A percentile compares a stretch with the other conserved stretches of the same genome.
Evolutionary conservation across 2,329 filamentous ascomycete genomes (phyloP).

Genomic region (Fusarium chlamydosporum): DNA sequence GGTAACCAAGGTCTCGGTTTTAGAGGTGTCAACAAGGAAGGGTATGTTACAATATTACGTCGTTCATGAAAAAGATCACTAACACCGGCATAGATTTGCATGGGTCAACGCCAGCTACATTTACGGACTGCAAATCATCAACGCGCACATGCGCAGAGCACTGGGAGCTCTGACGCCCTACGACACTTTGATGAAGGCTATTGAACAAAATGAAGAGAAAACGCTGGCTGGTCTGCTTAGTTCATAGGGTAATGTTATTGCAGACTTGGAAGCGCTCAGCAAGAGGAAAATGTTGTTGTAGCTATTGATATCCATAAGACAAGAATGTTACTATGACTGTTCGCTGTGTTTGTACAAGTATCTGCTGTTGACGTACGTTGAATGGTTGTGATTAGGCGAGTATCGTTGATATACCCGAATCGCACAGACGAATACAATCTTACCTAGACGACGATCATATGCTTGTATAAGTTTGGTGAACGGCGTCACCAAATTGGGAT

Average conservation of each 20-base stretch:
- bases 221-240: conserved; percentile 61
- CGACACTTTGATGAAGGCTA: conserved; percentile 82
- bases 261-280: conserved; percentile 22
- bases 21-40: conserved; percentile 95
- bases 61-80: conserved; percentile 40
- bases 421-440: not conserved
- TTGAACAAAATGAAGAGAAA: conserved; percentile 68
- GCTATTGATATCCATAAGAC: conserved; percentile 11
- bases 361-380: not conserved
- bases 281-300: conserved; percentile 15
- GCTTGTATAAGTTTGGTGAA: not conserved
- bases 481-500: too few relatives aligned
- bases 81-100: conserved; percentile 77
- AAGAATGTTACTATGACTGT: conserved; percentile 27
- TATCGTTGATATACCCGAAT: not conserved
- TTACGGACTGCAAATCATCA: conserved; percentile 89
- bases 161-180: conserved; percentile 90
- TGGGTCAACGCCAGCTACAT: conserved; percentile 99
- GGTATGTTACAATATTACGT: conserved; percentile 66
- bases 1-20: conserved; percentile 97
- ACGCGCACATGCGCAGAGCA: conserved; percentile 89
- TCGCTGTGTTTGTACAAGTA: not conserved
- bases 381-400: not conserved
- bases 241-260: conserved; percentile 35
- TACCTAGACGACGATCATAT: not conserved